Conservation (phyloP, 768 basidiomycete genomes). For the Auricularia auricula-judae region DNA sequence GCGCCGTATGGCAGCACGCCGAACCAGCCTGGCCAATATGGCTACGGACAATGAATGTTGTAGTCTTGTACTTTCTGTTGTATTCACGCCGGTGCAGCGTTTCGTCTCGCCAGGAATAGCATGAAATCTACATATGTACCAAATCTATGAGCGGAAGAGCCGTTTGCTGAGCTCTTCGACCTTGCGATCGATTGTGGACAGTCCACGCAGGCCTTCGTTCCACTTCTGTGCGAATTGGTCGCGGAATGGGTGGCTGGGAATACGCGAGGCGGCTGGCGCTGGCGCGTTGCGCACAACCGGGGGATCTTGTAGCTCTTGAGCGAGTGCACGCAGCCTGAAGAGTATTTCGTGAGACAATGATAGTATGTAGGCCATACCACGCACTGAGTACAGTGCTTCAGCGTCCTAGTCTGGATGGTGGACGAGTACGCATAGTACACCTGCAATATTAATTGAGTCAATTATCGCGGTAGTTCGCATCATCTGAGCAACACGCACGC, state of each 20-base stretch:
- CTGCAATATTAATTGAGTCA: neutral
- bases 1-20: neutral
- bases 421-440: conserved; percentile 1
- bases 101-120: neutral
- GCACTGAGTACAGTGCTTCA: neutral
- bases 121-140: too few relatives aligned
- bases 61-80: neutral
- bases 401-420: neutral
- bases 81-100: neutral
- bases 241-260: neutral
- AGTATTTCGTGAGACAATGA: neutral
- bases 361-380: neutral
- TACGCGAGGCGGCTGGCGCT: neutral
- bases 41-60: neutral
- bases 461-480: neutral
- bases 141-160: neutral
- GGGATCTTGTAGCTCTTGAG: neutral
- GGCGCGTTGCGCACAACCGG: neutral
- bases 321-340: neutral
- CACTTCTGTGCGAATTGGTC: neutral
- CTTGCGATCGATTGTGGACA: neutral
- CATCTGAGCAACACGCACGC: neutral
- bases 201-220: neutral
- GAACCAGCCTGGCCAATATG: neutral
- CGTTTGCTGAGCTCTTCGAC: neutral